These are phyloP conservation scores for Backusella sp. DNA, from an alignment of 192 early-diverging fungal genomes.

Conservation along the genomic window DNA sequence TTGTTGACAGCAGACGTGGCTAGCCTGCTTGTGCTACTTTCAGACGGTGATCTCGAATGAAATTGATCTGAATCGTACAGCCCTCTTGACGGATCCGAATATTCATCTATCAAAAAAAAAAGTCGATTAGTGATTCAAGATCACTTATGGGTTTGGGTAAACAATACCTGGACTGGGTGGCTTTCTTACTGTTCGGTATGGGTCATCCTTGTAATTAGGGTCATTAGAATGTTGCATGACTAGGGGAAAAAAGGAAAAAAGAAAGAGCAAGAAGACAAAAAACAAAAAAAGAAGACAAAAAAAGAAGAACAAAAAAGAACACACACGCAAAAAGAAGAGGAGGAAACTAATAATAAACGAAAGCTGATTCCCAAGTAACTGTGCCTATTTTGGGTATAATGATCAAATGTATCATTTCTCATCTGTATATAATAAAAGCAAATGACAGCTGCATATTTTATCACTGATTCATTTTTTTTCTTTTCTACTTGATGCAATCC, in stretches of 20 bases:
- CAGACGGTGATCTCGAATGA: conserved; percentile 26
- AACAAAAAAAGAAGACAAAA: not conserved
- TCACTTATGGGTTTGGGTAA: not conserved
- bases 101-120: not conserved
- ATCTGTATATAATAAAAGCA: not conserved
- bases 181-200: conserved; percentile 20
- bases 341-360: not conserved
- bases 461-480: not conserved
- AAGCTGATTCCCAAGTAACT: not conserved
- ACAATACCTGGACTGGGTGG: conserved; percentile 25
- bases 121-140: not conserved
- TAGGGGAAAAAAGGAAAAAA: not conserved
- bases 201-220: conserved; percentile 6
- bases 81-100: conserved; percentile 1
- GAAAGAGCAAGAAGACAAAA: not conserved
- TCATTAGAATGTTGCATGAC: not conserved
- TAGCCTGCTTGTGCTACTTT: conserved; percentile 23
- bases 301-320: not conserved
- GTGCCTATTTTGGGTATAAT: conserved; percentile 1
- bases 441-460: not conserved
- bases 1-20: not conserved
- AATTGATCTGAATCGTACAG: conserved; percentile 10
- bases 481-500: not conserved
- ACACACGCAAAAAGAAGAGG: not conserved
- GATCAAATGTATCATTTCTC: not conserved